Evolutionary conservation across 495 filamentous ascomycete genomes (phyloP).

Genomic region (Penicillium cataractarum): DNA sequence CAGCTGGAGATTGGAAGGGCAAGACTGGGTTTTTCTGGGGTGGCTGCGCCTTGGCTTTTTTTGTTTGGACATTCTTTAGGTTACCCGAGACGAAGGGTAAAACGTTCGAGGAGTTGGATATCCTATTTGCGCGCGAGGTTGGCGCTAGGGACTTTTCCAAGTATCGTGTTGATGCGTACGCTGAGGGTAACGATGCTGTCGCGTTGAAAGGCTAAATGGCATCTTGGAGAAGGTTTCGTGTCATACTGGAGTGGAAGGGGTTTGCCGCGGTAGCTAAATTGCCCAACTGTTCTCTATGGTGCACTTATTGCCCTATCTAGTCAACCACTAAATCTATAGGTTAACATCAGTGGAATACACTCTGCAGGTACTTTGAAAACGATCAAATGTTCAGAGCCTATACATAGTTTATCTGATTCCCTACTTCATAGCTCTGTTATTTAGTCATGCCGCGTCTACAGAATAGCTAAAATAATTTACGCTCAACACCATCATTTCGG

Average conservation of each 20-base stretch:
- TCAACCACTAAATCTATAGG: neutral
- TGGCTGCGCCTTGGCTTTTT: conserved; percentile 24
- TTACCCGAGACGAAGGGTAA: conserved; percentile 50
- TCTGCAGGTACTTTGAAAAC: neutral
- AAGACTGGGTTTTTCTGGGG: conserved; percentile 48
- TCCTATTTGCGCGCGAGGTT: conserved; percentile 56
- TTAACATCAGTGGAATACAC: neutral
- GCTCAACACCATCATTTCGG: too few species aligned
- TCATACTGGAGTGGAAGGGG: neutral
- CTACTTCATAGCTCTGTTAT: too few species aligned
- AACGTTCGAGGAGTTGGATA: conserved; percentile 59
- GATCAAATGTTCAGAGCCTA: too few species aligned
- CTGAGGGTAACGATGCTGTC: neutral
- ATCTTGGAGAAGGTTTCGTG: neutral
- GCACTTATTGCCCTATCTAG: neutral
- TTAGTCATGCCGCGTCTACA: too few species aligned
- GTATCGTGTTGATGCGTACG: conserved; percentile 25
- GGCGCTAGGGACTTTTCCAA: conserved; percentile 50
- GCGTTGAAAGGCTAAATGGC: neutral
- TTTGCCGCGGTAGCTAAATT: neutral
- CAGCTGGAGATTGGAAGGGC: conserved; percentile 41
- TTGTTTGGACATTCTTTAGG: conserved; percentile 44
- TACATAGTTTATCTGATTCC: too few species aligned
- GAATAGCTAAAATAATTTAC: too few species aligned
- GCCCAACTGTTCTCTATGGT: neutral